Base-by-base conservation (phyloP, 129 eudicot genomes). In the Kitagawia praeruptora region DNA sequence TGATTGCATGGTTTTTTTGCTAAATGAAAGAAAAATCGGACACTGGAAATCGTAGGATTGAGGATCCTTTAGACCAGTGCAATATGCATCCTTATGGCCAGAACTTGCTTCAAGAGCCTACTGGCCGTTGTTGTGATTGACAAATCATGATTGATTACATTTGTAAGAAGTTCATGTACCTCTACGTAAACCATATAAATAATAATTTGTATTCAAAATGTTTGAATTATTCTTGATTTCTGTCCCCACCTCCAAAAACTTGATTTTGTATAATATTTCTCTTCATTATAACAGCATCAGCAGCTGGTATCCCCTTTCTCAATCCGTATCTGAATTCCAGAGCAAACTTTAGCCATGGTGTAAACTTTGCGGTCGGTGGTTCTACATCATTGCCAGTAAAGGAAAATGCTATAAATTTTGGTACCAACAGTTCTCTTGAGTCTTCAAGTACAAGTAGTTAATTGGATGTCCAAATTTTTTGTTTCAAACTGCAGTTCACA, bases 111-210 rank as follows among this genome's bases (percentile, higher is more conserved):
- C 10, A 19, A 25, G 79, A 56, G 23, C 76, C 87, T 16, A 84
- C 87, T 5, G 87, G 87, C 10, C 84, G 87, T 25, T 70, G 81
- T 53, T 80, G 80, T 0, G 69, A 84, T 38, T 84, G 87, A 19
- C 66, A 70, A 19, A 76, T 84, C 1, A 80, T 84, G 66, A 70
- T 80, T 25, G 74, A 70, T 34, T 70, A 70, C 74, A 70, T 70
- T 6, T 27, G 46, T 70, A 70, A 44, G 47, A 44, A 44, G 47
- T 10, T 53, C 25, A 19, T 53, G 21, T 51, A 51, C 6, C 18
- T 5, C 61, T 4, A 19, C 18, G 61, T 15, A 3, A 49, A 6
- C n/a, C n/a, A 51, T 18, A 19, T 44, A 10, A 44, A 44, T 44
- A 44, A 44, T 8, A 44, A 8, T 44, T 44, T 44, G 47, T 3